Evolutionary conservation across 768 basidiomycete species (phyloP).

Genomic region (Fistulinella prunicolor): DNA sequence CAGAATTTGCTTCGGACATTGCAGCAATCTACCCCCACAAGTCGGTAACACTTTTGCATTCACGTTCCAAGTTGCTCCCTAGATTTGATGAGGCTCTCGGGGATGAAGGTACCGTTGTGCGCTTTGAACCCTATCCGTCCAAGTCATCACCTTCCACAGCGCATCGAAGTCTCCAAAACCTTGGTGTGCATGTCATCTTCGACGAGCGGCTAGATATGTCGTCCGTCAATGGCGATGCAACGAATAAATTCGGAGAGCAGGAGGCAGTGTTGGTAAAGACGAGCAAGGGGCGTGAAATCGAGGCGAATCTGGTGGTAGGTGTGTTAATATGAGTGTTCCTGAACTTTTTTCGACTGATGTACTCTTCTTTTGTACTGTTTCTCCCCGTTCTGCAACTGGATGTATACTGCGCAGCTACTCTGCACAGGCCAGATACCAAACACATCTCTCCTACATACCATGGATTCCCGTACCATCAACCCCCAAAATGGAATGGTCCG

Average conservation of each 20-base stretch:
- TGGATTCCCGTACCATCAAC: constrained; percentile 43
- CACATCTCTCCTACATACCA: constrained; percentile 41
- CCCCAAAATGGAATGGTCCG: constrained; percentile 38
- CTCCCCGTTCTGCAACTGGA: neutral
- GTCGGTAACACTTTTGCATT: constrained; percentile 58
- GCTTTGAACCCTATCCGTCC: neutral
- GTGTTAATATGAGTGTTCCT: constrained; percentile 9
- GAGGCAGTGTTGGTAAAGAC: constrained; percentile 40
- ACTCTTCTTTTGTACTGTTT: neutral
- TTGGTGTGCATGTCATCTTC: constrained; percentile 48
- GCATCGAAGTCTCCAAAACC: constrained; percentile 37
- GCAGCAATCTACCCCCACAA: constrained; percentile 51
- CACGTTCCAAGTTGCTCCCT: constrained; percentile 51
- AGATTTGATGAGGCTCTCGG: constrained; percentile 53
- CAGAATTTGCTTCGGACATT: constrained; percentile 67
- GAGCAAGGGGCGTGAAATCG: constrained; percentile 46
- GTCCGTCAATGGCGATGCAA: constrained; percentile 23
- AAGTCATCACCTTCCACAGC: neutral
- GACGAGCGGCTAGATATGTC: constrained; percentile 52
- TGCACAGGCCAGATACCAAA: constrained; percentile 64
- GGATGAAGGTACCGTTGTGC: constrained; percentile 44
- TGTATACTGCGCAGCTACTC: constrained; percentile 38
- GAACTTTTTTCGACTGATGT: too few species aligned
- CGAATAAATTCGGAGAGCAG: neutral
- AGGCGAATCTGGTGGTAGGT: constrained; percentile 52